A percentile compares a stretch with the other conserved stretches of the same genome.
Evolutionary conservation across 768 basidiomycete genomes (phyloP).

Genomic region (Mrakia hoshinonis): DNA sequence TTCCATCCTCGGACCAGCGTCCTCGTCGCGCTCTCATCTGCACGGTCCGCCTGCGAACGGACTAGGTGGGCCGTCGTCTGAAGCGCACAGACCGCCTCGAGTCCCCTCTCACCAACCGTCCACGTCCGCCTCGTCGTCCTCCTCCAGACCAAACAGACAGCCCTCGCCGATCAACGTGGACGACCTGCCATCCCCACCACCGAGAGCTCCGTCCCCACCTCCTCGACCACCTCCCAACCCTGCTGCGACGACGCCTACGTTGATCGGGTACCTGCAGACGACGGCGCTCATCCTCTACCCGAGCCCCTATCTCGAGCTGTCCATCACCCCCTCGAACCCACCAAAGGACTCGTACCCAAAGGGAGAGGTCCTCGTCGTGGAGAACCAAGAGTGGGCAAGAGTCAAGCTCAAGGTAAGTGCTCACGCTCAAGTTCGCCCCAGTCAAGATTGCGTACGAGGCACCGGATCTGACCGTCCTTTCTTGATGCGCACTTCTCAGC

Average conservation of each 20-base stretch:
- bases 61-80: background rate
- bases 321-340: background rate
- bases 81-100: background rate
- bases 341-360: background rate
- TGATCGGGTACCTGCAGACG: slow-evolving; percentile 22
- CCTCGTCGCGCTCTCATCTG: background rate
- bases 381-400: slow-evolving; percentile 26
- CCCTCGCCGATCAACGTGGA: slow-evolving; percentile 24
- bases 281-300: slow-evolving; percentile 28
- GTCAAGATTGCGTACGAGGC: no score
- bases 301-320: slow-evolving; percentile 8
- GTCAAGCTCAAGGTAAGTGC: slow-evolving; percentile 38
- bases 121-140: slow-evolving; percentile 3
- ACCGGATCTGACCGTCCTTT: slow-evolving; percentile 30
- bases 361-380: slow-evolving; percentile 17
- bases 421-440: no score
- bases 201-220: background rate
- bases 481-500: background rate
- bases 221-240: background rate
- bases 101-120: background rate
- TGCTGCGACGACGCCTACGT: background rate
- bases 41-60: background rate
- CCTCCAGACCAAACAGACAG: background rate
- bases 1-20: background rate
- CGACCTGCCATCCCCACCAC: slow-evolving; percentile 9